These are phyloP conservation scores for Starmera stellimalicola DNA, from an alignment of 1,139 yeast genomes.

Conservation along the genomic window DNA sequence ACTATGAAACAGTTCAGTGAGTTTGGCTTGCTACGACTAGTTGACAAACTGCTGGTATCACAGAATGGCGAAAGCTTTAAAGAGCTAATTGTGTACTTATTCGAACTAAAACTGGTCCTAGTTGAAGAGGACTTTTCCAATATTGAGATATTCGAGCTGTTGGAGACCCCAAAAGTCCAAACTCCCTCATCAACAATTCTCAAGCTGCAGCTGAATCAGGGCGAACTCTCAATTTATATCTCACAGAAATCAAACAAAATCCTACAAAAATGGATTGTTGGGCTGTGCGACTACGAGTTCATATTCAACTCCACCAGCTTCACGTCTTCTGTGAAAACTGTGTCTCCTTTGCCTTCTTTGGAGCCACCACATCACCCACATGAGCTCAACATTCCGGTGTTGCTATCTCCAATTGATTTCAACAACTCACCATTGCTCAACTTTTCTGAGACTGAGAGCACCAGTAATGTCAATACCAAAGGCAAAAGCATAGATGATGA, in stretches of 20 bases:
- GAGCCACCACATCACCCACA: not conserved
- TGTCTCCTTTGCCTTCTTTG: constrained; percentile 2
- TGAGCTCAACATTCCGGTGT: constrained; percentile 9
- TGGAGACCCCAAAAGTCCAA: constrained; percentile 8
- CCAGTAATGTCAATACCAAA: constrained; percentile 13
- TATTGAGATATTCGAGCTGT: constrained; percentile 5
- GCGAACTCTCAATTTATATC: constrained; percentile 12
- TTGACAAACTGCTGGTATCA: constrained; percentile 21
- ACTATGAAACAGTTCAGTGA: constrained; percentile 14
- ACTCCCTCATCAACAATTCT: constrained; percentile 17
- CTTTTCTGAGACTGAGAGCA: no score
- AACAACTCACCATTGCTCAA: constrained; percentile 14
- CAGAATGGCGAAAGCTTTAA: constrained; percentile 14
- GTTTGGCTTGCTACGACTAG: constrained; percentile 25
- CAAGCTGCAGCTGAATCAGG: constrained; percentile 9
- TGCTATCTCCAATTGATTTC: constrained; percentile 20
- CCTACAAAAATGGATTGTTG: constrained; percentile 28
- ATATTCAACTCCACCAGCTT: constrained; percentile 20
- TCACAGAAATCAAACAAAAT: constrained; percentile 18
- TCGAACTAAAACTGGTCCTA: constrained; percentile 13
- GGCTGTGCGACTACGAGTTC: constrained; percentile 21
- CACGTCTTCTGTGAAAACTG: constrained; percentile 23
- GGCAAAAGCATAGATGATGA: constrained; percentile 1
- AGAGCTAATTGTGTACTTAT: constrained; percentile 23
- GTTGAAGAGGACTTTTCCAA: constrained; percentile 6